Base-by-base conservation (phyloP, 371 early-diverging fungal genomes). In the Capillidium heterosporum region DNA sequence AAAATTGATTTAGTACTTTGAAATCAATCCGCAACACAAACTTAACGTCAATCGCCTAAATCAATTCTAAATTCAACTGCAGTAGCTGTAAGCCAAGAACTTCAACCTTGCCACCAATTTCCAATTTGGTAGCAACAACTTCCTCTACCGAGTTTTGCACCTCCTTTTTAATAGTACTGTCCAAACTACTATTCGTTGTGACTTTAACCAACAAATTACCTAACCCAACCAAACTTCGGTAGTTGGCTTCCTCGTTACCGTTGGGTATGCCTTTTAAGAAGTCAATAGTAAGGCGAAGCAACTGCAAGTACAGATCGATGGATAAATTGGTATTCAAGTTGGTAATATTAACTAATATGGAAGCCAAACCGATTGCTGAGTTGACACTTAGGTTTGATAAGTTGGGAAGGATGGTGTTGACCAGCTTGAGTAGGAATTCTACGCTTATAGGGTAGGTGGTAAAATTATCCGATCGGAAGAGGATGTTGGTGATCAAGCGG, bases 191-290 rank as follows among this genome's bases (percentile, higher is more conserved):
- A 4, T 7, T 7, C 7, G 35, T 7, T 35, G 4, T 35, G 13
- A 4, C 4, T 35, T 35, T 35, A 35, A 35, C 35, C 13, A 65
- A 48, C 29, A 65, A 26, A 48, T 68, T 68, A 32, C 66, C 65
- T 24, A 68, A 40, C 1, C 65, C 65, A 15, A 63, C 57, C 31
- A 68, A 31, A 29, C 61, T 32, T 5, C 68, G 61, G 52, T 61
- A 59, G 46, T 63, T 65, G n/a, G 64, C 65, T 44, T 68, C 66
- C 49, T 64, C 62, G 15, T 65, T 61, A 23, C 60, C 63, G 47
- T 60, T 59, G 35, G 58, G 52, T 35, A 65, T 41, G 19, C 62
- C 59, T 52, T 61, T 59, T 17, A 60, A 56, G 11, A 63, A 28
- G 8, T 57, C 57, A 0, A 59, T 63, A 0, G 65, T 58, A 11